A percentile compares a stretch with the other conserved stretches of the same genome.
Evolutionary conservation across 2,329 filamentous ascomycete species (phyloP).

Genomic region (Annulohypoxylon truncatum): DNA sequence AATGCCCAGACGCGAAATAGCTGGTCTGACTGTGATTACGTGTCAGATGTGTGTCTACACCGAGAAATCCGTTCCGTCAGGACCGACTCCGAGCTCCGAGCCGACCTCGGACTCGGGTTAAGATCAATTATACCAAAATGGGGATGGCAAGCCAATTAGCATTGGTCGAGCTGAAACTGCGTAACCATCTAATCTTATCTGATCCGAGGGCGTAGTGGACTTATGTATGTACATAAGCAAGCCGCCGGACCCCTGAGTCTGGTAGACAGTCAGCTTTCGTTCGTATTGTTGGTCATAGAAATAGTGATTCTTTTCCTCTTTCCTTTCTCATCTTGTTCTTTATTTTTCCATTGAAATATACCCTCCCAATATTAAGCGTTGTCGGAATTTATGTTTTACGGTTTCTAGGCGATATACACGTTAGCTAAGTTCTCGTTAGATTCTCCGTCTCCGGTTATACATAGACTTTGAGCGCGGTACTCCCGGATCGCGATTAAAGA

Average conservation of each 20-base stretch:
- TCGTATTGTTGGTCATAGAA: neutral
- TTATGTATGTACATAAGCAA: neutral
- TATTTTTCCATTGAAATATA: neutral
- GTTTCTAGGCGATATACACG: neutral
- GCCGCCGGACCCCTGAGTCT: neutral
- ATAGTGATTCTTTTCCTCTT: neutral
- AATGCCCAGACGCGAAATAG: neutral
- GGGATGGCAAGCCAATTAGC: constrained; percentile 26
- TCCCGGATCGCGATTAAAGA: neutral
- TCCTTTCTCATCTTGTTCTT: neutral
- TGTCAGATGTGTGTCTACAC: neutral
- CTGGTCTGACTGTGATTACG: neutral
- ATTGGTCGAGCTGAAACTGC: constrained; percentile 19
- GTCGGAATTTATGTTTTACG: neutral
- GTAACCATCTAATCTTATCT: constrained; percentile 47
- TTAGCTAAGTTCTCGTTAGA: neutral
- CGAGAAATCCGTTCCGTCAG: constrained; percentile 24
- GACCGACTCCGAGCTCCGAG: constrained; percentile 36
- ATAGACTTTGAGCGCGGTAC: neutral
- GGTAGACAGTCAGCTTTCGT: neutral
- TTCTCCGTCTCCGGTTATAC: constrained; percentile 2
- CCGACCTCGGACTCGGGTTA: constrained; percentile 42
- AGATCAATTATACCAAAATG: constrained; percentile 8
- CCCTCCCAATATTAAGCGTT: neutral
- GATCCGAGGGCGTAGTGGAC: constrained; percentile 36